Evolutionary conservation across 2,329 filamentous ascomycete species (phyloP).

Genomic region (Penicillium sp.): DNA sequence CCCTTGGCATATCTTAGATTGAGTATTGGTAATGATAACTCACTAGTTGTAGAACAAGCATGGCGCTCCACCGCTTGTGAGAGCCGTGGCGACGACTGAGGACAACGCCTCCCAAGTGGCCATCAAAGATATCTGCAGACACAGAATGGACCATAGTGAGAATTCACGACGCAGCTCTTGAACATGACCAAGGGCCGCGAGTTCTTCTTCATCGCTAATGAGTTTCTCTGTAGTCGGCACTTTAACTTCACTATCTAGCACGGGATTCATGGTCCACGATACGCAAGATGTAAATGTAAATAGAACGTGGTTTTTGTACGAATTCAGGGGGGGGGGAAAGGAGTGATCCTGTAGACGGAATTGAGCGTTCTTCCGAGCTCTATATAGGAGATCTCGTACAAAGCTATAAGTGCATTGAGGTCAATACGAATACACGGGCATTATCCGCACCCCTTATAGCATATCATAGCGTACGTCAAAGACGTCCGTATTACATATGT

Average conservation of each 20-base stretch:
- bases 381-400: not conserved
- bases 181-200: slow-evolving; percentile 22
- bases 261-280: slow-evolving; percentile 9
- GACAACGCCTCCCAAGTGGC: slow-evolving; percentile 54
- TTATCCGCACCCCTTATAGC: too few species aligned
- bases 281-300: not conserved
- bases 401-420: not conserved
- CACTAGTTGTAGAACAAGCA: slow-evolving; percentile 26
- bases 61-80: slow-evolving; percentile 47
- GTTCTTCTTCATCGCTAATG: slow-evolving; percentile 23
- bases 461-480: too few species aligned
- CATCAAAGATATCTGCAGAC: slow-evolving; percentile 51
- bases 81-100: slow-evolving; percentile 45
- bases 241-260: slow-evolving; percentile 7
- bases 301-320: too few species aligned
- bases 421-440: not conserved
- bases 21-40: not conserved
- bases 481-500: too few species aligned
- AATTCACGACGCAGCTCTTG: slow-evolving; percentile 39
- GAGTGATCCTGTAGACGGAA: not conserved
- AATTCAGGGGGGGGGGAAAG: too few species aligned
- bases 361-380: not conserved
- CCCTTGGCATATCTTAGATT: not conserved
- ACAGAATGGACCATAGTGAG: slow-evolving; percentile 46
- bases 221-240: slow-evolving; percentile 12